Percentiles rank a stretch among this genome's conserved stretches.
Evolutionary conservation across 1,284 basidiomycete species (phyloP).

Genomic region (Moesziomyces sp.): DNA sequence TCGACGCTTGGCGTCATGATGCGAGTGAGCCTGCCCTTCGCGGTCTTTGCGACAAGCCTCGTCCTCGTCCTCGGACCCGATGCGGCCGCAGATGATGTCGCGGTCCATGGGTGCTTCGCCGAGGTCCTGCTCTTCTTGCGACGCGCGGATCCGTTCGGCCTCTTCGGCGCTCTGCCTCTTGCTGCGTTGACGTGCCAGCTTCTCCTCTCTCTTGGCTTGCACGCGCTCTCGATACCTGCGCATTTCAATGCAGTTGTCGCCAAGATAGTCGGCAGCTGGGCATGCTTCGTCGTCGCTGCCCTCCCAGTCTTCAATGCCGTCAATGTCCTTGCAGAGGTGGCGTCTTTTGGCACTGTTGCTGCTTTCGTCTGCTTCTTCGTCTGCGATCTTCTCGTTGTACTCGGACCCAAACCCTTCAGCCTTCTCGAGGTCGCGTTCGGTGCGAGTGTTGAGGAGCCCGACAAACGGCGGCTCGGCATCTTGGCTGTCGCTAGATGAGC

Average conservation of each 20-base stretch:
- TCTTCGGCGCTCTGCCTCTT: conserved; percentile 27
- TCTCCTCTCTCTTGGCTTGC: conserved; percentile 26
- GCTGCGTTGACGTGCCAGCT: conserved; percentile 7
- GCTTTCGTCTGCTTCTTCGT: conserved; percentile 11
- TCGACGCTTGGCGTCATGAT: conserved; percentile 3
- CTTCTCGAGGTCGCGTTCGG: conserved; percentile 55
- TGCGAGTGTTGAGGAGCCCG: conserved; percentile 50
- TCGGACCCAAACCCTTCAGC: conserved; percentile 29
- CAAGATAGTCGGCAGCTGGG: conserved; percentile 60
- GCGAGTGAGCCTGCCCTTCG: conserved; percentile 31
- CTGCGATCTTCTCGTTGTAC: conserved; percentile 25
- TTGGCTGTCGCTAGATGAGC: conserved; percentile 21
- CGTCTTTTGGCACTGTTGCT: conserved; percentile 7
- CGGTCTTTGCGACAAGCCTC: conserved; percentile 31
- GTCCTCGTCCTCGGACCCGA: conserved; percentile 43
- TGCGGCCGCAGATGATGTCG: conserved; percentile 41
- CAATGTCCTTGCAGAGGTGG: conserved; percentile 31
- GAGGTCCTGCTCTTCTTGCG: conserved; percentile 45
- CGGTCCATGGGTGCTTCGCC: conserved; percentile 56
- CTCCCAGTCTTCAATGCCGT: conserved; percentile 57
- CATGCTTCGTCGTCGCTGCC: conserved; percentile 50
- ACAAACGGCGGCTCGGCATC: conserved; percentile 22
- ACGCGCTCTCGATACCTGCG: conserved; percentile 45
- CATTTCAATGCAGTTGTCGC: conserved; percentile 62
- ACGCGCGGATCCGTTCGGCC: conserved; percentile 11